Evolutionary conservation across 1,284 basidiomycete species (phyloP), one percentile per base, ranked within the genome.

Genomic region (Microbotryomycetes sp.): DNA sequence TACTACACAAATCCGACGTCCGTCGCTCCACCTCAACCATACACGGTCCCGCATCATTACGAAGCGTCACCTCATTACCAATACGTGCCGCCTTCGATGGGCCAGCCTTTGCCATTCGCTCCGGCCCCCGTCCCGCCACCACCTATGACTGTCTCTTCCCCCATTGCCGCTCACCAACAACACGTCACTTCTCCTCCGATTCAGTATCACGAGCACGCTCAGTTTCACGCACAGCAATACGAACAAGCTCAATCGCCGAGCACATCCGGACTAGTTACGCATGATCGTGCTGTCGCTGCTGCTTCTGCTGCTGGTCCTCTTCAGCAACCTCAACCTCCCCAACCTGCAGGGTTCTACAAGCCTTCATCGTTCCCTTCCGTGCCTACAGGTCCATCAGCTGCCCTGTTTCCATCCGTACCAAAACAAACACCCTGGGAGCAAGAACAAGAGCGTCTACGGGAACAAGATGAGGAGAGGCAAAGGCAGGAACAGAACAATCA

Each of bases 301-400:
- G 26, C 41, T 46, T 41, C 35, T 5, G 31, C 35, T 3, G 26
- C 11, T 29, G 6, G 23, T n/a, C 26, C 51, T 45, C 31, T 7
- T n/a, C 35, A 45, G n/a, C 45, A 50, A n/a, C 53, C n/a, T 0
- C 11, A 5, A 5, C 53, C 15, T 5, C 4, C 21, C 5, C 57
- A 49, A 13, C 48, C 50, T 13, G 61, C 58, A 7, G 66, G 66
- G 6, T 63, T 24, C 47, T 68, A 68, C 58, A 63, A 61, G 27
- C 63, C 63, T 1, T 61, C 61, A 6, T 46, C 35, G 9, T 68
- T 68, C 59, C 66, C 66, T 0, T 13, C 48, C 7, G 65, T 59
- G 2, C 65, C 65, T 3, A 26, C 45, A 21, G 49, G 23, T 18
- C 54, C 55, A 3, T 24, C 7, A 11, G 31, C 56, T 9, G 31